A percentile compares a stretch with the other conserved stretches of the same genome.
phyloP scores from a whole-genome alignment of 208 protist species.

The Dictyostelium gargantuum region DNA sequence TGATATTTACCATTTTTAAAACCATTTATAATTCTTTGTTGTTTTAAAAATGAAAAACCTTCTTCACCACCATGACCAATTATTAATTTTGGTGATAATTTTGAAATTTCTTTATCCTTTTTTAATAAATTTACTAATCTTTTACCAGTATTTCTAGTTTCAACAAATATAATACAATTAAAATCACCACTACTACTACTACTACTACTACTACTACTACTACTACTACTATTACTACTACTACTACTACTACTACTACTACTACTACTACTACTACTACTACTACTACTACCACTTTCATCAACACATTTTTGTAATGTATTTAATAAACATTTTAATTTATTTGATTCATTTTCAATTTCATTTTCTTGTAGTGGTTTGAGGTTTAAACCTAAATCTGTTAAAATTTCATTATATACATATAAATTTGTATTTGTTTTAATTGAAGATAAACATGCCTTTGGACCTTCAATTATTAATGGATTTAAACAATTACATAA shows the following conservation, averaged over 20 bases:
- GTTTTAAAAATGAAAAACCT: background rate
- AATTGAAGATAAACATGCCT: background rate
- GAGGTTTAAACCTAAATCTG: too few relatives aligned
- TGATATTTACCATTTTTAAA: background rate
- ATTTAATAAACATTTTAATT: background rate
- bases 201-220: too few relatives aligned
- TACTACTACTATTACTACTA: too few relatives aligned
- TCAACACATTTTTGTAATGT: background rate
- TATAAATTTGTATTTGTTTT: too few relatives aligned
- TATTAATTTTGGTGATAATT: background rate
- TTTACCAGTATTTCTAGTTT: background rate
- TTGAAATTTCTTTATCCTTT: background rate
- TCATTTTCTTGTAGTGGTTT: too few relatives aligned
- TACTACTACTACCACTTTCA: background rate
- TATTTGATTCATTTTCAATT: background rate
- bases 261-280: too few relatives aligned
- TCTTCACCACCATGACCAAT: background rate
- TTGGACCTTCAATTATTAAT: background rate
- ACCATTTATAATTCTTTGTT: background rate
- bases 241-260: too few relatives aligned
- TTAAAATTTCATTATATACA: too few relatives aligned
- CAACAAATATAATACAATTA: conserved; percentile 33
- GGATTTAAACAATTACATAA: background rate
- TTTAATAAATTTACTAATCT: background rate
- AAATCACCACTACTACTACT: background rate